Conservation (phyloP, 2,329 filamentous ascomycete species). For the Fusarium fracticaudum region DNA sequence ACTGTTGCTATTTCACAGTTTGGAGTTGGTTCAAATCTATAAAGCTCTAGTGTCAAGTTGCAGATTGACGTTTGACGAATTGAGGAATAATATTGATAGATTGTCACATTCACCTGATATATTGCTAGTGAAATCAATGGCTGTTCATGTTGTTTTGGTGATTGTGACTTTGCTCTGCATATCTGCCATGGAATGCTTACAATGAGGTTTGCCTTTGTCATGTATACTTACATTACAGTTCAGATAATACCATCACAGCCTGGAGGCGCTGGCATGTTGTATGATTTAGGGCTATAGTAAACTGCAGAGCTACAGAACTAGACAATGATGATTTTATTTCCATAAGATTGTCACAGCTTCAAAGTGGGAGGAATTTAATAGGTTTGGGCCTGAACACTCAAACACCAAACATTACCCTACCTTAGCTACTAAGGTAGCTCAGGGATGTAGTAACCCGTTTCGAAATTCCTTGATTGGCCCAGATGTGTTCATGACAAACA, state of each 20-base stretch:
- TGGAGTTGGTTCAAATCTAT: neutral
- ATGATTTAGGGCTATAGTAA: too few relatives aligned
- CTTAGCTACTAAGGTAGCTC: neutral
- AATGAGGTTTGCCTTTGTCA: neutral
- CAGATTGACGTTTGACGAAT: neutral
- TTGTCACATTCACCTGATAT: neutral
- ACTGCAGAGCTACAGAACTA: neutral
- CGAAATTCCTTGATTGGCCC: neutral
- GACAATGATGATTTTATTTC: neutral
- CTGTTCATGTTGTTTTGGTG: too few relatives aligned
- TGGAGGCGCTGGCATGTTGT: neutral
- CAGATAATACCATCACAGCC: neutral
- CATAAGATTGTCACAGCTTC: neutral
- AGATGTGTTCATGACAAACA: neutral
- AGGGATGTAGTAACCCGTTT: neutral
- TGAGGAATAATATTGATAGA: neutral
- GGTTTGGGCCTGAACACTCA: neutral
- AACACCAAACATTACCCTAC: neutral
- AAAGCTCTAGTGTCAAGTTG: neutral
- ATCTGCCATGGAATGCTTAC: neutral
- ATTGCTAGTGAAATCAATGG: neutral
- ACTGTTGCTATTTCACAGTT: neutral
- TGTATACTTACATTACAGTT: neutral
- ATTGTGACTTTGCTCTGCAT: neutral
- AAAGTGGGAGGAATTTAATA: neutral